These are phyloP conservation scores for Ochetophila trinervis DNA, from an alignment of 306 rosid species.

Conservation along the genomic window DNA sequence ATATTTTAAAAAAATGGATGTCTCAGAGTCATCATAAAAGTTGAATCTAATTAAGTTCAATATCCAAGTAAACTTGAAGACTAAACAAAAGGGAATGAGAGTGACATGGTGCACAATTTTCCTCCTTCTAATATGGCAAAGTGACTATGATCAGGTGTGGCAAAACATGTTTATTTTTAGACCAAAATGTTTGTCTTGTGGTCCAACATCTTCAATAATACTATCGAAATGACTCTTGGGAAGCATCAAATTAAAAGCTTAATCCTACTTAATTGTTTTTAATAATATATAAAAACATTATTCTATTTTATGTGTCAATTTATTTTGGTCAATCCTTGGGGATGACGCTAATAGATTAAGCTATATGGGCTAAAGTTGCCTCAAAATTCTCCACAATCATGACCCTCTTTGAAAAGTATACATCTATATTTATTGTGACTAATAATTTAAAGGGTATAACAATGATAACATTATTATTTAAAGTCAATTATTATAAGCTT, in stretches of 20 bases:
- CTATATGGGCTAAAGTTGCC: neutral
- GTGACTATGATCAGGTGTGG: neutral
- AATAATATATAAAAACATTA: neutral
- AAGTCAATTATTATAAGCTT: neutral
- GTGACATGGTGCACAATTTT: neutral
- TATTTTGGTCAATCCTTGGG: conserved; percentile 9
- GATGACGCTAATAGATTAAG: neutral
- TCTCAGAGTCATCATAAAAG: conserved; percentile 11
- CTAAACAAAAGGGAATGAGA: neutral
- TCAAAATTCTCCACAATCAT: conserved; percentile 2
- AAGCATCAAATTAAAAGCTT: neutral
- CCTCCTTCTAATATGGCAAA: neutral
- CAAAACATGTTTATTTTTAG: neutral
- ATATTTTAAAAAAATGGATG: neutral
- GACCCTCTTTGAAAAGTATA: conserved; percentile 3
- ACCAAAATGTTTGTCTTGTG: neutral
- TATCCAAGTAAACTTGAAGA: neutral
- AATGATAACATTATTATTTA: conserved; percentile 1
- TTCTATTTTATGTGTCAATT: neutral
- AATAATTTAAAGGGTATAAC: neutral
- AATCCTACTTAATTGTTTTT: neutral
- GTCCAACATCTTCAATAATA: conserved; percentile 13
- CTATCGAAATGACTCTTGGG: conserved; percentile 8
- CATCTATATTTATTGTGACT: neutral
- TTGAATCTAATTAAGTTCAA: neutral